phyloP scores from a whole-genome alignment of 805 yeast genomes.

The Schwanniomyces yamadae region DNA sequence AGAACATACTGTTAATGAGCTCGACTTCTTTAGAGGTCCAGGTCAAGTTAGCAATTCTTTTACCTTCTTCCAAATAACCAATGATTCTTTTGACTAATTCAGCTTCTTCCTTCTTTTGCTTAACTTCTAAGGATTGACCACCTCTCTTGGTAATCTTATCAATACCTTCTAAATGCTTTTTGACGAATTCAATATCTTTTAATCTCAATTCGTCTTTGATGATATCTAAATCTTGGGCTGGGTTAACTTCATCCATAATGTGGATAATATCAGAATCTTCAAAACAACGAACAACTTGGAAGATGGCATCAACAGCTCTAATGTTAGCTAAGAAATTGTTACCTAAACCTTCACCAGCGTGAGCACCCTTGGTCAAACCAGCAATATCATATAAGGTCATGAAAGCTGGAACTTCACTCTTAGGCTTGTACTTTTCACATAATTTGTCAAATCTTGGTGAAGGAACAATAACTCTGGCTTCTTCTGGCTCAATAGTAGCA shows the following conservation, averaged over 20 bases:
- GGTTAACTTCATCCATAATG: conserved; percentile 90
- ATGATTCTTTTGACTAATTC: conserved; percentile 72
- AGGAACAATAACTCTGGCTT: conserved; percentile 93
- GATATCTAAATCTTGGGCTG: conserved; percentile 90
- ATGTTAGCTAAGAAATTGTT: conserved; percentile 95
- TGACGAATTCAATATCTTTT: conserved; percentile 94
- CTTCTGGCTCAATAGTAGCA: conserved; percentile 98
- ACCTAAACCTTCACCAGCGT: conserved; percentile 96
- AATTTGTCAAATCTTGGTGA: conserved; percentile 82
- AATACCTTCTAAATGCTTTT: conserved; percentile 72
- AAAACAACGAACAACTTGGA: conserved; percentile 96
- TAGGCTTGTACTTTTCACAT: conserved; percentile 73
- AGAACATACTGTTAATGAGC: conserved; percentile 77
- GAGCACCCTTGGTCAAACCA: conserved; percentile 96
- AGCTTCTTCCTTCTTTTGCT: conserved; percentile 84
- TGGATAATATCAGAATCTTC: conserved; percentile 98
- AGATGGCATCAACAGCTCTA: conserved; percentile 96
- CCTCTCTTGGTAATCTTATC: conserved; percentile 83
- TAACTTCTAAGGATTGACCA: conserved; percentile 85
- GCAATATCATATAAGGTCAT: conserved; percentile 96
- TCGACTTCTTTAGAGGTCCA: conserved; percentile 95
- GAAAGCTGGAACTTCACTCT: conserved; percentile 85
- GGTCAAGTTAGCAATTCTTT: conserved; percentile 80
- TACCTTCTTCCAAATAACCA: conserved; percentile 74
- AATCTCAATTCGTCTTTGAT: conserved; percentile 88